These are phyloP conservation scores for Cokeromyces recurvatus DNA, from an alignment of 371 early-diverging fungal genomes.

Conservation along the genomic window DNA sequence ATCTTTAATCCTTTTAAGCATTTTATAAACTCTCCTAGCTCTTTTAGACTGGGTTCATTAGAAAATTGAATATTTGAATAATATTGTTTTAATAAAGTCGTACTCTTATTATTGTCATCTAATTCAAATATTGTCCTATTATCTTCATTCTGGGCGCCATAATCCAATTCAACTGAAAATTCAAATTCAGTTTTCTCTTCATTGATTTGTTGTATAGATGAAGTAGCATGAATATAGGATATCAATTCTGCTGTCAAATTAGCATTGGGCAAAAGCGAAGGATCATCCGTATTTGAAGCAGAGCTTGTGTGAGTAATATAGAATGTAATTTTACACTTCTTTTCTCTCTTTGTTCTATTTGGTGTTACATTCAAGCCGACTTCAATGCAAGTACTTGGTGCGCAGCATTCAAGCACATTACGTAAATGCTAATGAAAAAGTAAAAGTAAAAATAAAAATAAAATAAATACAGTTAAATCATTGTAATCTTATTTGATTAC, in stretches of 20 bases:
- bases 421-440: slow-evolving; percentile 52
- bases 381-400: slow-evolving; percentile 55
- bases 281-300: slow-evolving; percentile 20
- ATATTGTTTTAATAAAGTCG: slow-evolving; percentile 21
- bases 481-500: too few species aligned
- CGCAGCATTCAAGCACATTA: slow-evolving; percentile 52
- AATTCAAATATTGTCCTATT: slow-evolving; percentile 8
- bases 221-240: slow-evolving; percentile 40
- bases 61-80: slow-evolving; percentile 33
- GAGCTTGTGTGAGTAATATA: slow-evolving; percentile 48
- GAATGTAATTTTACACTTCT: slow-evolving; percentile 36
- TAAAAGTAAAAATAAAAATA: not conserved
- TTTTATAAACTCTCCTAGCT: slow-evolving; percentile 44
- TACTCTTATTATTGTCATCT: slow-evolving; percentile 2
- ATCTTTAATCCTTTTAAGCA: slow-evolving; percentile 47
- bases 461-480: slow-evolving; percentile 1
- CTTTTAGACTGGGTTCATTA: slow-evolving; percentile 51
- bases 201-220: slow-evolving; percentile 27
- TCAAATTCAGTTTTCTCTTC: slow-evolving; percentile 33
- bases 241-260: slow-evolving; percentile 51
- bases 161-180: slow-evolving; percentile 31
- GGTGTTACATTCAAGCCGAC: slow-evolving; percentile 43
- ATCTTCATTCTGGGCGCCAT: slow-evolving; percentile 16
- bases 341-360: not conserved
- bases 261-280: slow-evolving; percentile 37